phyloP scores from a whole-genome alignment of 441 rosid genomes.

The Adansonia gregorii region DNA sequence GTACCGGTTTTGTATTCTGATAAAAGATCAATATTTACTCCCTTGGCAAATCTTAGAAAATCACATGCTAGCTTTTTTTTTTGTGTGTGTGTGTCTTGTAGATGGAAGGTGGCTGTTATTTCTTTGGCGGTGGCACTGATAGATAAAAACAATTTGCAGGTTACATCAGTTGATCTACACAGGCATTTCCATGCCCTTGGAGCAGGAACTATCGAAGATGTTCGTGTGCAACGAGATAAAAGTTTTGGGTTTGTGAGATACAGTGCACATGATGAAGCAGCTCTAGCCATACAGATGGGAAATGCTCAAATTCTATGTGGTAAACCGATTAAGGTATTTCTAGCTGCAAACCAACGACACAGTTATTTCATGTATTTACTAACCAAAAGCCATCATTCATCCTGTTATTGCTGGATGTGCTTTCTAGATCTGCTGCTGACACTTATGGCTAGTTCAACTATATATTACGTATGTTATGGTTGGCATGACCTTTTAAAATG shows the following conservation, averaged over 20 bases:
- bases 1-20: not conserved
- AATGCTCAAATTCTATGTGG: slow-evolving; percentile 65
- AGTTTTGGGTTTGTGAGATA: slow-evolving; percentile 88
- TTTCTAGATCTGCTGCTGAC: too few species aligned
- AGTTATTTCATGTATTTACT: not conserved
- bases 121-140: slow-evolving; percentile 19
- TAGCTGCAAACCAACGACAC: not conserved
- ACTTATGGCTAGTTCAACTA: not conserved
- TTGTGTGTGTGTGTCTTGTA: too few species aligned
- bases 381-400: not conserved
- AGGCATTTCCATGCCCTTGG: slow-evolving; percentile 64
- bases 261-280: slow-evolving; percentile 73
- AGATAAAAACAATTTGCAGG: slow-evolving; percentile 47
- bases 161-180: slow-evolving; percentile 72
- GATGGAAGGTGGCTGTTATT: not conserved
- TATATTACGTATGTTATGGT: not conserved
- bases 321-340: slow-evolving; percentile 67
- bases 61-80: not conserved
- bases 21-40: not conserved
- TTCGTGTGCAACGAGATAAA: slow-evolving; percentile 81
- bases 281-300: slow-evolving; percentile 78
- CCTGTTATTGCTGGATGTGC: not conserved
- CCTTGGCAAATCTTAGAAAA: not conserved
- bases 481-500: slow-evolving; percentile 15
- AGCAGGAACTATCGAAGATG: slow-evolving; percentile 79